A percentile compares a stretch with the other conserved stretches of the same genome.
phyloP scores from a whole-genome alignment of 768 basidiomycete species.

The Clitopilus hobsonii region DNA sequence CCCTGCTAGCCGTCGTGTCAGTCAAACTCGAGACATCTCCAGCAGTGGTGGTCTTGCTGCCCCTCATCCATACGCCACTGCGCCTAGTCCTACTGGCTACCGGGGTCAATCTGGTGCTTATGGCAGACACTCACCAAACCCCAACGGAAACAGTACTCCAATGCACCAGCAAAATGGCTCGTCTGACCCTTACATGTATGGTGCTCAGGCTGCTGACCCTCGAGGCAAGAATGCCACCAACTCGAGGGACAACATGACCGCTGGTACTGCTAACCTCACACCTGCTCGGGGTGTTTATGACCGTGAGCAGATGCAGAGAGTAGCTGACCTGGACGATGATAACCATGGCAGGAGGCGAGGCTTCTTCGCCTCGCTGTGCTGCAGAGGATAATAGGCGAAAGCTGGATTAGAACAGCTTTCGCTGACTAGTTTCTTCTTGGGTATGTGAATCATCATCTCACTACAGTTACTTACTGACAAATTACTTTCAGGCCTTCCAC shows the following conservation, averaged over 20 bases:
- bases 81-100: constrained; percentile 54
- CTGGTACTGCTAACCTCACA: constrained; percentile 29
- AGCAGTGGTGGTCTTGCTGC: constrained; percentile 39
- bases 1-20: constrained; percentile 61
- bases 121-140: constrained; percentile 52
- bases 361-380: constrained; percentile 65
- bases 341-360: constrained; percentile 58
- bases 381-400: constrained; percentile 43
- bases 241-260: constrained; percentile 50
- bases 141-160: constrained; percentile 34
- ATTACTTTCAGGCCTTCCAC: neutral
- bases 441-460: constrained; percentile 7
- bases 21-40: constrained; percentile 53
- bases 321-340: constrained; percentile 60
- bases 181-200: constrained; percentile 69
- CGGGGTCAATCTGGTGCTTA: constrained; percentile 41
- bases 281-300: constrained; percentile 63
- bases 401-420: too few species aligned
- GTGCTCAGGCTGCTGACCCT: constrained; percentile 26
- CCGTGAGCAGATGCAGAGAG: constrained; percentile 55
- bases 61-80: constrained; percentile 71
- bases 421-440: constrained; percentile 19
- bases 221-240: constrained; percentile 46
- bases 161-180: constrained; percentile 33
- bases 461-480: neutral